Evolutionary conservation across 169 alveolate species (phyloP), one percentile per base, ranked within the genome.

Genomic region (Plasmodium berghei): DNA sequence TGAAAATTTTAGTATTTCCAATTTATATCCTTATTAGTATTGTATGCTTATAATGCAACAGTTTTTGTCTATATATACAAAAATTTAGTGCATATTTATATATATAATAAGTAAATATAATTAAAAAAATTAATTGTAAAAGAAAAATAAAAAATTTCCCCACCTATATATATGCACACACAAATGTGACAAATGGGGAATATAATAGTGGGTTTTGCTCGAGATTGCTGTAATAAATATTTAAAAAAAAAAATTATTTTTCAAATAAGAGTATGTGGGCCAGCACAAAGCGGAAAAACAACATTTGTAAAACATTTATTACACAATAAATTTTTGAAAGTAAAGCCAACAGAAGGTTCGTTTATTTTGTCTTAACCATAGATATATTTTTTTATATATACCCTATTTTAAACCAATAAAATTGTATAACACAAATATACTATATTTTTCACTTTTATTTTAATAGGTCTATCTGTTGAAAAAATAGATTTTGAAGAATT

Each of bases 251-350:
- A 64, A 40, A 77, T 77, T 12, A 64, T 42, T 42, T 77, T 77
- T 67, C 89, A 77, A 77, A 77, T 77, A 24, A 63, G 89, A 77
- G 66, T 77, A 48, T 77, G 89, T 77, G 89, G 89, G 18, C 89
- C 89, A 14, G 89, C 89, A n/a, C 89, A 77, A 64, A 77, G 89
- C 49, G 89, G 89, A 58, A 77, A 77, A 64, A 77, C 89, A 20
- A 77, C 89, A 26, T 55, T 77, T 28, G 89, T 77, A 28, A 77
- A 77, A 42, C 66, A 63, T 69, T 69, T 77, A 40, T 14, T 49
- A 46, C 62, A 64, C 54, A 77, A 63, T 67, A 52, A 69, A 40
- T 77, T 77, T 77, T 77, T 77, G 58, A 77, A 64, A 69, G 89
- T 77, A 58, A 77, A 77, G n/a, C 89, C 89, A 34, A 77, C 89